These are phyloP conservation scores for Aphanoascus verrucosus DNA, from an alignment of 2,329 filamentous ascomycete genomes.

Conservation along the genomic window DNA sequence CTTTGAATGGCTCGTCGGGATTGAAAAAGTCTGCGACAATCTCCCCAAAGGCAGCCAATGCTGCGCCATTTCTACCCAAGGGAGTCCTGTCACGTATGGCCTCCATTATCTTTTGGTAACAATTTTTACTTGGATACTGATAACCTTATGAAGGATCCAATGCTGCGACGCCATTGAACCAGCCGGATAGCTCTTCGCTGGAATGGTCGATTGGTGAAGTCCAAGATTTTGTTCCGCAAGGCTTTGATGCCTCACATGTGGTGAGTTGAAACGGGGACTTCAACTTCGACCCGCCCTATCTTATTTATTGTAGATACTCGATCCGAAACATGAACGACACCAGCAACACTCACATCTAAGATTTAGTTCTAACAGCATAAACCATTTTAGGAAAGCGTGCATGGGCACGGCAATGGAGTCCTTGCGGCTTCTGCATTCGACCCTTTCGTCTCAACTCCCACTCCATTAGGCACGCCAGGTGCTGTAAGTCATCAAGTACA, in stretches of 20 bases:
- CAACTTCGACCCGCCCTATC: background rate
- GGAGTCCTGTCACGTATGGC: conserved; percentile 26
- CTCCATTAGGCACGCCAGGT: conserved; percentile 43
- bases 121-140: conserved; percentile 1
- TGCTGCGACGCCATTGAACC: conserved; percentile 30
- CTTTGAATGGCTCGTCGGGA: conserved; percentile 29
- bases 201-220: conserved; percentile 39
- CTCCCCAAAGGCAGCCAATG: conserved; percentile 80
- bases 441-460: conserved; percentile 52
- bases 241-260: conserved; percentile 32
- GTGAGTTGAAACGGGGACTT: conserved; percentile 26
- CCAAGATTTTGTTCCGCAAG: conserved; percentile 45
- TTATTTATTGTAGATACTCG: background rate
- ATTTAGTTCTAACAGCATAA: conserved; percentile 9
- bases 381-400: conserved; percentile 24
- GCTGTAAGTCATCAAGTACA: conserved; percentile 36
- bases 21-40: conserved; percentile 60
- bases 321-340: no score
- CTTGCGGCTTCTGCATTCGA: conserved; percentile 49
- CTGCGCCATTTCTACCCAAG: conserved; percentile 49
- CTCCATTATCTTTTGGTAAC: background rate
- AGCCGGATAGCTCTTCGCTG: conserved; percentile 32
- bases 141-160: conserved; percentile 28
- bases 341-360: background rate
- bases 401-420: conserved; percentile 41